Percentiles rank a stretch among this genome's conserved stretches.
Evolutionary conservation across 176 grass and related monocot genomes (phyloP).

Genomic region (Bromus sterilis): DNA sequence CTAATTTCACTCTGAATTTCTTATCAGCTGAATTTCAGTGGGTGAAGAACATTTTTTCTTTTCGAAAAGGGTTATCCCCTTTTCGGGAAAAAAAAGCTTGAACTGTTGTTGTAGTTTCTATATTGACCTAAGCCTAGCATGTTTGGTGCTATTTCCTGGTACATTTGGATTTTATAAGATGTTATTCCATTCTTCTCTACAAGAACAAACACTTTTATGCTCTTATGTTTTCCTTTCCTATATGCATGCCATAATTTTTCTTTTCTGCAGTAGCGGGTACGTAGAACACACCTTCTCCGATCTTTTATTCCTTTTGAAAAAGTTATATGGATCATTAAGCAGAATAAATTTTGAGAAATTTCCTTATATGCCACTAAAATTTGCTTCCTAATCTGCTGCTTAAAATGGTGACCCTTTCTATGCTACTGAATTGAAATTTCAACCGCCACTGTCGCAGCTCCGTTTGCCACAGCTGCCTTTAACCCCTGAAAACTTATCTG

Average conservation of each 20-base stretch:
- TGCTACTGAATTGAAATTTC: neutral
- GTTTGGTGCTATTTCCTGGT: conserved; percentile 1
- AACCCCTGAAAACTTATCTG: neutral
- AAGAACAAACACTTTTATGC: neutral
- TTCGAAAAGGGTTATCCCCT: too few species aligned
- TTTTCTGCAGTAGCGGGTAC: neutral
- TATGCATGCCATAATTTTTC: neutral
- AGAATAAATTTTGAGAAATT: neutral
- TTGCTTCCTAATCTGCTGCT: neutral
- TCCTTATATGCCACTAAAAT: neutral
- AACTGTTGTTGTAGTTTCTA: neutral
- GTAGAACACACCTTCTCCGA: too few species aligned
- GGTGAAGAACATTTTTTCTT: too few species aligned
- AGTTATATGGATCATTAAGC: neutral
- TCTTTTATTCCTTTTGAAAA: neutral
- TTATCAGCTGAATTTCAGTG: neutral
- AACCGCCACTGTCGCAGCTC: neutral
- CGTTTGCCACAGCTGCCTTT: neutral
- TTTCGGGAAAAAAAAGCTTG: neutral
- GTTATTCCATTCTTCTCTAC: neutral
- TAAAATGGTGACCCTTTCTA: neutral
- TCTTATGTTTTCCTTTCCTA: neutral
- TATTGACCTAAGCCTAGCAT: neutral
- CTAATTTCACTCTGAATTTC: neutral
- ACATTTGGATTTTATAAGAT: neutral